phyloP scores from a whole-genome alignment of 805 yeast species.

The Jamesozyma lodderae region DNA sequence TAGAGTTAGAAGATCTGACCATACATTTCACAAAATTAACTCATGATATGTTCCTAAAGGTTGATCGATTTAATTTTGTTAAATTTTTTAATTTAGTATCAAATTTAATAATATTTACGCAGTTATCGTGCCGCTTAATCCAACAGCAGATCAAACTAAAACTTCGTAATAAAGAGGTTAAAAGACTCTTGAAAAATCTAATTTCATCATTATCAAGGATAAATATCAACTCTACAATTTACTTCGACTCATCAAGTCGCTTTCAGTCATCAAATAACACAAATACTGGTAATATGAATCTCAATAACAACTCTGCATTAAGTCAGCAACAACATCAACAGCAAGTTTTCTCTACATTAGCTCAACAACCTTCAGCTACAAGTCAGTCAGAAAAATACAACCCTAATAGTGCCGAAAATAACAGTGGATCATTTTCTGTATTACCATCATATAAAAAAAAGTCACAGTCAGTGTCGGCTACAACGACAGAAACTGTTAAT shows the following conservation, averaged over 20 bases:
- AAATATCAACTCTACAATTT: slow-evolving; percentile 56
- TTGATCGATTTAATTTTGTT: slow-evolving; percentile 43
- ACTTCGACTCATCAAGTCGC: slow-evolving; percentile 31
- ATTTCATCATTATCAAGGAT: slow-evolving; percentile 51
- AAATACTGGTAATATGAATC: not conserved
- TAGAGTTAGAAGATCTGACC: slow-evolving; percentile 41
- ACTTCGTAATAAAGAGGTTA: slow-evolving; percentile 39
- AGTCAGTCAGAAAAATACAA: too few species aligned
- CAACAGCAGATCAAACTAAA: slow-evolving; percentile 42
- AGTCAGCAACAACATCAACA: too few species aligned
- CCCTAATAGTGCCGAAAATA: too few species aligned
- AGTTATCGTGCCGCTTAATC: slow-evolving; percentile 45
- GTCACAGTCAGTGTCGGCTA: too few species aligned
- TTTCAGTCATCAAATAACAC: not conserved
- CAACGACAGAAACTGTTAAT: not conserved
- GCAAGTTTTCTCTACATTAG: too few species aligned
- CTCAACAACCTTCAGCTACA: too few species aligned
- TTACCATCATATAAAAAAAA: too few species aligned
- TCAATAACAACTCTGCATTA: too few species aligned
- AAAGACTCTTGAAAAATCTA: slow-evolving; percentile 42
- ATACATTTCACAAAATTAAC: slow-evolving; percentile 40
- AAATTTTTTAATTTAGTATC: slow-evolving; percentile 47
- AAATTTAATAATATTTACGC: slow-evolving; percentile 43
- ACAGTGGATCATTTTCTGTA: too few species aligned
- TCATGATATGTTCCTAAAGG: slow-evolving; percentile 42